Evolutionary conservation across 257 asterid species (phyloP).

Genomic region (Nicotiana otophora): DNA sequence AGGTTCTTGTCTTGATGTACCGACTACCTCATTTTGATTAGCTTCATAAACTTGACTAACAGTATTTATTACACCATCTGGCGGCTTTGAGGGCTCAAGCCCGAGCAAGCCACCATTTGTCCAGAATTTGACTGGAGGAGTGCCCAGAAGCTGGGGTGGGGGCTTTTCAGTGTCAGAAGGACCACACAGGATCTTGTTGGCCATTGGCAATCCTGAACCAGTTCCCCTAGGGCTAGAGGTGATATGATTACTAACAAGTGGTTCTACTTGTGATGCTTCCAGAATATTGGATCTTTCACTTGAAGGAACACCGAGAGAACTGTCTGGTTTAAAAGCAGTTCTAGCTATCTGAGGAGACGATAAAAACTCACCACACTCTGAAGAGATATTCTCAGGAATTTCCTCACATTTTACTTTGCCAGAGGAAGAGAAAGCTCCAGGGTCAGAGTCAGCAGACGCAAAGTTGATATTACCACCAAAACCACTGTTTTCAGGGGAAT

Average conservation of each 20-base stretch:
- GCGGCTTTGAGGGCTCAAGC: constrained; percentile 96
- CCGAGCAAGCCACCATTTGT: constrained; percentile 97
- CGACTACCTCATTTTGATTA: constrained; percentile 26
- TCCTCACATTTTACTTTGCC: constrained; percentile 7
- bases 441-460: constrained; percentile 12
- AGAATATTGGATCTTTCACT: constrained; percentile 22
- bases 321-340: constrained; percentile 23
- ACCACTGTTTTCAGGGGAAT: constrained; percentile 11
- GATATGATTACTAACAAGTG: constrained; percentile 26
- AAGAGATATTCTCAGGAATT: constrained; percentile 15
- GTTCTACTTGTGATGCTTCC: constrained; percentile 31
- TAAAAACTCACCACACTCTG: constrained; percentile 21
- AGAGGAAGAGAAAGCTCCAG: constrained; percentile 10
- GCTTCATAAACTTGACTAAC: constrained; percentile 26
- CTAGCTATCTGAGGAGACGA: constrained; percentile 37
- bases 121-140: constrained; percentile 63
- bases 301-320: constrained; percentile 25
- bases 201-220: constrained; percentile 19
- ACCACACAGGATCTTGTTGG: constrained; percentile 27
- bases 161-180: constrained; percentile 35
- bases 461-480: neutral
- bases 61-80: constrained; percentile 43
- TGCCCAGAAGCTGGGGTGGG: constrained; percentile 46
- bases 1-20: constrained; percentile 19
- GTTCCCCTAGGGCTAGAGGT: constrained; percentile 24